Base-by-base conservation (phyloP, 768 basidiomycete species). In the Suillus fuscotomentosus region DNA sequence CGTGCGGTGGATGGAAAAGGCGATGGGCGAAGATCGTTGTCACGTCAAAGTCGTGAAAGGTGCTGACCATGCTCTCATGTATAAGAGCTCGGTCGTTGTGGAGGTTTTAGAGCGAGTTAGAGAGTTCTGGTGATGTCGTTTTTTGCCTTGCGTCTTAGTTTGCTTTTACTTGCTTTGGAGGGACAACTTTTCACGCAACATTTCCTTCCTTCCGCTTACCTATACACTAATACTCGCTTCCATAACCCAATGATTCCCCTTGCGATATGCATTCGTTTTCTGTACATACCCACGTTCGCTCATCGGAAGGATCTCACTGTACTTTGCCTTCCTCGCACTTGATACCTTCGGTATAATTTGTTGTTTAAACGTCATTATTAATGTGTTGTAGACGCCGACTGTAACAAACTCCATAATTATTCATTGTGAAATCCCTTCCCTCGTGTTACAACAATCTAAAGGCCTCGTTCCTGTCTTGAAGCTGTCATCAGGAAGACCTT, bases 1-100 rank as follows among this genome's bases (percentile, higher is more conserved):
- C 53, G 89, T 99, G 47, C 79, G 91, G 69, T 97, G 94, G 94
- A 92, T 95, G 91, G 92, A 95, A 76, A 86, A 85, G 66, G 86
- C 84, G 42, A 92, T 95, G 91, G 84, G 87, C 22, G 82, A 84
- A 51, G 88, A 88, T 47, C 80, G 83, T 63, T 97, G 95, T 73
- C 80, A 82, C 51, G 87, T 99, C 43, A 86, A 88, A 70, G 88
- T 97, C 48, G 88, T 96, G 61, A 87, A 86, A 70, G 92, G 92
- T 43, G 96, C 93, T 22, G 95, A 95, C 69, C 97, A 99, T 76
- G 89, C 88, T 59, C 81, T 99, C 61, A 94, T 99, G 93, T 97
- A 95, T 77, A 90, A 89, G 73, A 91, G 90, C 73, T 83, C 84
- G 63, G 91, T 95, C 39, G 91, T 95, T 60, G 86, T 95, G 34